Percentiles rank a stretch among this genome's conserved stretches.
Evolutionary conservation across 495 filamentous ascomycete genomes (phyloP).

Genomic region (Penicillium steckii): DNA sequence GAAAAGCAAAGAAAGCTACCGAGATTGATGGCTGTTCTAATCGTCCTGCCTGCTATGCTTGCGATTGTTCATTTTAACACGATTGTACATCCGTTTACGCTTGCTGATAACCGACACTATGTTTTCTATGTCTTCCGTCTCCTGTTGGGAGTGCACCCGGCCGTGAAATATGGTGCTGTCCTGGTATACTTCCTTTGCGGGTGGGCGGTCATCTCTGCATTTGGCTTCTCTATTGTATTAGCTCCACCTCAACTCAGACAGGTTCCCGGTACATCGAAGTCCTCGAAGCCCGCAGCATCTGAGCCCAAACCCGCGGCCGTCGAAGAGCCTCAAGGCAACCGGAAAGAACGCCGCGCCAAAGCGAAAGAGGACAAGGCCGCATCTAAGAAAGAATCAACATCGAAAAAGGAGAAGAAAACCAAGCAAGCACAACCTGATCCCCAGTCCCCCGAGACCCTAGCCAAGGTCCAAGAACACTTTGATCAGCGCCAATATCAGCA

Average conservation of each 20-base stretch:
- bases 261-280: slow-evolving; percentile 15
- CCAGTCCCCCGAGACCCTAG: slow-evolving; percentile 30
- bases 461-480: slow-evolving; percentile 34
- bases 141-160: slow-evolving; percentile 62
- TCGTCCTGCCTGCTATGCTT: slow-evolving; percentile 48
- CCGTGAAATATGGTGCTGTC: slow-evolving; percentile 65
- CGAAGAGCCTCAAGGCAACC: slow-evolving; percentile 22
- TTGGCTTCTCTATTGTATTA: slow-evolving; percentile 38
- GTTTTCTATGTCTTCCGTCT: slow-evolving; percentile 94
- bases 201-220: slow-evolving; percentile 59
- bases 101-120: slow-evolving; percentile 96
- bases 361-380: slow-evolving; percentile 20
- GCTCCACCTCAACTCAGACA: slow-evolving; percentile 25
- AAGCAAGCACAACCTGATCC: slow-evolving; percentile 17
- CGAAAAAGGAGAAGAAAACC: slow-evolving; percentile 23
- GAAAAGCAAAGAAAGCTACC: slow-evolving; percentile 39
- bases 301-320: slow-evolving; percentile 3
- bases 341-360: slow-evolving; percentile 24
- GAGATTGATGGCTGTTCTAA: slow-evolving; percentile 28
- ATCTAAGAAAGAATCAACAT: slow-evolving; percentile 22
- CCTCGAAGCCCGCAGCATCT: slow-evolving; percentile 7
- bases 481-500: slow-evolving; percentile 34
- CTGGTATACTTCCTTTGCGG: slow-evolving; percentile 60
- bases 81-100: slow-evolving; percentile 90
- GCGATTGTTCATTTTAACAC: slow-evolving; percentile 77